A percentile compares a stretch with the other conserved stretches of the same genome.
phyloP scores from a whole-genome alignment of 345 rosid species.

The Aquilaria malaccensis region DNA sequence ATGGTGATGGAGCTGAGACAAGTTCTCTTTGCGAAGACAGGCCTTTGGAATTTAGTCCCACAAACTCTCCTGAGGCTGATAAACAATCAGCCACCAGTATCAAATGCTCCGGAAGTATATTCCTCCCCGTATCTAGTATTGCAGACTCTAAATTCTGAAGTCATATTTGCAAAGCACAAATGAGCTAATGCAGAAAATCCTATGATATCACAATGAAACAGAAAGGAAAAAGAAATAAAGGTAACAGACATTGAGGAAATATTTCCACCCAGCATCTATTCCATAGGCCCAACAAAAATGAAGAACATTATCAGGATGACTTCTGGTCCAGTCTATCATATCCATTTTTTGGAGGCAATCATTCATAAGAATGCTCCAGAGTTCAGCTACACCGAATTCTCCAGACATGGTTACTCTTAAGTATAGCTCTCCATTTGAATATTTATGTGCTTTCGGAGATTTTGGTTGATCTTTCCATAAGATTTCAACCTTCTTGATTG shows the following conservation, averaged over 20 bases:
- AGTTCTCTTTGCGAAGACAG: slow-evolving; percentile 53
- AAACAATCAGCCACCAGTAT: slow-evolving; percentile 55
- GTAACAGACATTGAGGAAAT: slow-evolving; percentile 56
- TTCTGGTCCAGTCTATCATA: slow-evolving; percentile 79
- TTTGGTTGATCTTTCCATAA: slow-evolving; percentile 62
- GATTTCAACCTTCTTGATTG: slow-evolving; percentile 71
- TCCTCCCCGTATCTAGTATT: slow-evolving; percentile 70
- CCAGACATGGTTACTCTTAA: slow-evolving; percentile 64
- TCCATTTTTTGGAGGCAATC: slow-evolving; percentile 59
- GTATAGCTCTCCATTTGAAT: slow-evolving; percentile 57
- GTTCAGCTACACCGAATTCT: slow-evolving; percentile 29
- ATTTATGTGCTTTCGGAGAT: slow-evolving; percentile 21
- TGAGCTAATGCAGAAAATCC: background rate
- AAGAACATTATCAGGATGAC: slow-evolving; percentile 79
- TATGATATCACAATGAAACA: background rate
- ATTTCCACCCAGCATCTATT: slow-evolving; percentile 63
- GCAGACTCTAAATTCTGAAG: slow-evolving; percentile 73
- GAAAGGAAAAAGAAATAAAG: background rate
- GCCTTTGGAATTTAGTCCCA: slow-evolving; percentile 70
- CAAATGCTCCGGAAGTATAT: slow-evolving; percentile 63
- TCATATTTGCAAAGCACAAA: slow-evolving; percentile 7
- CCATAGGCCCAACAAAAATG: slow-evolving; percentile 69
- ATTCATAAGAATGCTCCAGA: slow-evolving; percentile 61
- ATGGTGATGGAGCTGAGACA: slow-evolving; percentile 58
- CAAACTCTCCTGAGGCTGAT: slow-evolving; percentile 87